Evolutionary conservation across 768 basidiomycete genomes (phyloP).

Genomic region (Leccinum olivaceopallidum): DNA sequence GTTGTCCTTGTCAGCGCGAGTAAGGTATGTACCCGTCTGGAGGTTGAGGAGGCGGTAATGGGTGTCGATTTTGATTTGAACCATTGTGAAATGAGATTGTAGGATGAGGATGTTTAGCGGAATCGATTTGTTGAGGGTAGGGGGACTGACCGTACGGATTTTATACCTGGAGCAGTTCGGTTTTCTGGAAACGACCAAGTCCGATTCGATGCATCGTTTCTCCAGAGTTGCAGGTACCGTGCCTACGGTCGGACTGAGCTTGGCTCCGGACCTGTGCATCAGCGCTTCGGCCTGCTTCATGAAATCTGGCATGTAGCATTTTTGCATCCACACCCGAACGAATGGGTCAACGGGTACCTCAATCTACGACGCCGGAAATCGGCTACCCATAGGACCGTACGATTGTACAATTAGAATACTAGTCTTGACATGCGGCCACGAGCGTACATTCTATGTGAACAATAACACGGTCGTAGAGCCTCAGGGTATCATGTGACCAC

Average conservation of each 20-base stretch:
- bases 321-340: background rate
- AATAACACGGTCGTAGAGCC: background rate
- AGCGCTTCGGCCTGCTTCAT: background rate
- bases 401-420: background rate
- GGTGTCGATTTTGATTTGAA: background rate
- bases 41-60: background rate
- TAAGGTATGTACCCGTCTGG: background rate
- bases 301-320: background rate
- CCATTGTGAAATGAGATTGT: background rate
- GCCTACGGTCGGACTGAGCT: background rate
- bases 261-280: background rate
- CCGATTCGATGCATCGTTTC: background rate
- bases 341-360: background rate
- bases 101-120: background rate
- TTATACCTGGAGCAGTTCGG: background rate
- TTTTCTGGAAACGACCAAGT: background rate
- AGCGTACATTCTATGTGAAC: background rate
- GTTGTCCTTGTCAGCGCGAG: background rate
- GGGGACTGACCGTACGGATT: background rate
- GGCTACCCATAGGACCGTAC: background rate
- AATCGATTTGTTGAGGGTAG: background rate
- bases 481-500: background rate
- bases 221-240: background rate
- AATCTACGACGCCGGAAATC: background rate
- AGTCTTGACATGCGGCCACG: background rate